These are phyloP conservation scores for Pythium rishiriense DNA, from an alignment of 352 stramenopile genomes.

Conservation along the genomic window DNA sequence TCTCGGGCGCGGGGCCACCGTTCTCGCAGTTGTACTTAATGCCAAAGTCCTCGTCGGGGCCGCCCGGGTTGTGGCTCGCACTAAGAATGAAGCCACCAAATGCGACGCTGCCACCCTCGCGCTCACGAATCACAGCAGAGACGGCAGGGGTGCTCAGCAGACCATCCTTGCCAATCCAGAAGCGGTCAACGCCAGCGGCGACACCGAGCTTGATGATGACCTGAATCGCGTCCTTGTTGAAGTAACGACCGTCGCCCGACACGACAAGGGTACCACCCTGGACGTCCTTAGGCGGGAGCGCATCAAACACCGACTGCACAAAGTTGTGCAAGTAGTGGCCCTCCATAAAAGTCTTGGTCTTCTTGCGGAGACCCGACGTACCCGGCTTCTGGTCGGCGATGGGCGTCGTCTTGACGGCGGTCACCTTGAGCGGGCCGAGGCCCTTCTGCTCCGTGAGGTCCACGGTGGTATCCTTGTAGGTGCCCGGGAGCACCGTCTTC, in stretches of 20 bases:
- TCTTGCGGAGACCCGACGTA: slow-evolving; percentile 98
- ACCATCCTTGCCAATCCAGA: slow-evolving; percentile 95
- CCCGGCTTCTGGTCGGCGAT: slow-evolving; percentile 97
- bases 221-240: slow-evolving; percentile 95
- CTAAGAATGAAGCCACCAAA: slow-evolving; percentile 98
- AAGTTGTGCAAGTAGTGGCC: slow-evolving; percentile 99
- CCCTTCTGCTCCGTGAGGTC: slow-evolving; percentile 94
- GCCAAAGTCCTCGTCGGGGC: slow-evolving; percentile 98
- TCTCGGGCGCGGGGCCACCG: slow-evolving; percentile 96
- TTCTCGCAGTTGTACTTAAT: slow-evolving; percentile 99
- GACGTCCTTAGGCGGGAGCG: slow-evolving; percentile 93
- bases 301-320: slow-evolving; percentile 97
- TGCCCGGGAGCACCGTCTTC: slow-evolving; percentile 93
- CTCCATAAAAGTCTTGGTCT: slow-evolving; percentile 98
- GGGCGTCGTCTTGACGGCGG: slow-evolving; percentile 84
- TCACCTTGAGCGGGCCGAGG: slow-evolving; percentile 89
- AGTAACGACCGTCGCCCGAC: slow-evolving; percentile 94
- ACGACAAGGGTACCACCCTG: slow-evolving; percentile 96
- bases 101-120: slow-evolving; percentile 91
- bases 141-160: slow-evolving; percentile 98
- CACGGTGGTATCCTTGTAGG: slow-evolving; percentile 95
- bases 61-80: slow-evolving; percentile 98
- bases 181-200: slow-evolving; percentile 94
- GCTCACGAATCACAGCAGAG: slow-evolving; percentile 95
- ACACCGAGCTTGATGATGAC: slow-evolving; percentile 97